Conservation (phyloP, 2,329 filamentous ascomycete species). For the Curvularia verruculosa region DNA sequence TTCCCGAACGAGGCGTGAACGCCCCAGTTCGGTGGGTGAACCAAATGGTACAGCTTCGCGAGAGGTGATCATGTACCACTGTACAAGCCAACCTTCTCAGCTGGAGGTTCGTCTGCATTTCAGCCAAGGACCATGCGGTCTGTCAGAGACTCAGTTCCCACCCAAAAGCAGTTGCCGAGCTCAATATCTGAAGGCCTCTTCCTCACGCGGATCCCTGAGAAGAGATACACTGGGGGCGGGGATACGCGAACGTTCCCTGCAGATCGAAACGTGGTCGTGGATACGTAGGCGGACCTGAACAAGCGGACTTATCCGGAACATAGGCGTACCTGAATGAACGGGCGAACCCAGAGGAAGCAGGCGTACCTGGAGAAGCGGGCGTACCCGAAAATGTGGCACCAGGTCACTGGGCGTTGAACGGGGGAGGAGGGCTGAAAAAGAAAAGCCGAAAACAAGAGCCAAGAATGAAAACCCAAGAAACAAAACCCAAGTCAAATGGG, state of each 20-base stretch:
- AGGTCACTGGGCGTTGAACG: neutral
- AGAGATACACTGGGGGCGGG: conserved; percentile 31
- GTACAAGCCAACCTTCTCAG: neutral
- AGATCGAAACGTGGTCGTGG: no score
- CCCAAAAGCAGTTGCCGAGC: conserved; percentile 10
- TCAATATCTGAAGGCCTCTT: conserved; percentile 41
- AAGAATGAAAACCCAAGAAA: conserved; percentile 13
- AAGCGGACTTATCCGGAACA: conserved; percentile 11
- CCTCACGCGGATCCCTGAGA: conserved; percentile 29
- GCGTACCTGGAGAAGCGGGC: conserved; percentile 18
- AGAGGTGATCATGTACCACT: neutral
- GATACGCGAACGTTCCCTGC: conserved; percentile 25
- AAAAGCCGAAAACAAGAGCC: conserved; percentile 16
- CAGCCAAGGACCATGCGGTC: conserved; percentile 37
- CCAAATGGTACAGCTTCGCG: neutral
- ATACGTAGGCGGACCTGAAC: conserved; percentile 6
- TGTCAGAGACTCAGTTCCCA: conserved; percentile 25
- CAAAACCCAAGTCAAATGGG: no score
- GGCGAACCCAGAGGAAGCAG: conserved; percentile 13
- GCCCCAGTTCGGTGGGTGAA: no score
- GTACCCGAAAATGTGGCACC: conserved; percentile 13
- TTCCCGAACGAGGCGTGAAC: no score
- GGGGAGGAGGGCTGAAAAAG: conserved; percentile 10
- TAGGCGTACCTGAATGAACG: conserved; percentile 10
- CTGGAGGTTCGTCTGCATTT: conserved; percentile 30